Percentiles rank a stretch among this genome's conserved stretches.
phyloP scores from a whole-genome alignment of 768 basidiomycete species.

The Hericium alpestre region DNA sequence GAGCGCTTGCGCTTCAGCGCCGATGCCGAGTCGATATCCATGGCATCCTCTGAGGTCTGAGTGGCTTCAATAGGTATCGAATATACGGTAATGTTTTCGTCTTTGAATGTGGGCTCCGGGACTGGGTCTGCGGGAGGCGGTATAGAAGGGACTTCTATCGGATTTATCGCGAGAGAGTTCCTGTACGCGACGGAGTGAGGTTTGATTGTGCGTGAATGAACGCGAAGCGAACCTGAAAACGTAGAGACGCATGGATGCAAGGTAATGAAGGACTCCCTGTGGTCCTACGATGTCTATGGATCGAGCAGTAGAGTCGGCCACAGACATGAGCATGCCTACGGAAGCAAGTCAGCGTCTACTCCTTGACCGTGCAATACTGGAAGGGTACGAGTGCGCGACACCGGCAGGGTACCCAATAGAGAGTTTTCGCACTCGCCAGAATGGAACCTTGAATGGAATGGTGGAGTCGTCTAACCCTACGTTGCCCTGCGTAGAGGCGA shows the following conservation, averaged over 20 bases:
- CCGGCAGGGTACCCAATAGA: neutral
- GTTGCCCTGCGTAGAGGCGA: no score
- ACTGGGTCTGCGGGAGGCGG: slow-evolving; percentile 16
- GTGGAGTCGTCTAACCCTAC: no score
- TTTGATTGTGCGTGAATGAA: no score
- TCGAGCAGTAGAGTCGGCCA: slow-evolving; percentile 59
- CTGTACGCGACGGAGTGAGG: slow-evolving; percentile 21
- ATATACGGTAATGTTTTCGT: slow-evolving; percentile 57
- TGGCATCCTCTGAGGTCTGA: neutral
- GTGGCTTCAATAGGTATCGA: slow-evolving; percentile 36
- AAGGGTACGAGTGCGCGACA: neutral
- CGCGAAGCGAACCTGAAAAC: slow-evolving; percentile 44
- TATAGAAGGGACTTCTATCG: slow-evolving; percentile 30
- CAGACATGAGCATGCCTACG: slow-evolving; percentile 66
- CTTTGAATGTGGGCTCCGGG: slow-evolving; percentile 41
- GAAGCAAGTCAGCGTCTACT: slow-evolving; percentile 8
- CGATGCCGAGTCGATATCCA: slow-evolving; percentile 2
- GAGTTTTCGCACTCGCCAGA: no score
- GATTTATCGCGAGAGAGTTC: slow-evolving; percentile 38
- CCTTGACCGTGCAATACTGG: neutral
- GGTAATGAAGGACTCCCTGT: slow-evolving; percentile 53
- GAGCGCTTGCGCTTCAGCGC: slow-evolving; percentile 21
- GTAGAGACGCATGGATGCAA: slow-evolving; percentile 64
- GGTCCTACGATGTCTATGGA: slow-evolving; percentile 62
- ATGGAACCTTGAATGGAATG: no score